Evolutionary conservation across 148 eudicot species (phyloP), one percentile per base, ranked within the genome.

Genomic region (Rhododendron mucronatum): DNA sequence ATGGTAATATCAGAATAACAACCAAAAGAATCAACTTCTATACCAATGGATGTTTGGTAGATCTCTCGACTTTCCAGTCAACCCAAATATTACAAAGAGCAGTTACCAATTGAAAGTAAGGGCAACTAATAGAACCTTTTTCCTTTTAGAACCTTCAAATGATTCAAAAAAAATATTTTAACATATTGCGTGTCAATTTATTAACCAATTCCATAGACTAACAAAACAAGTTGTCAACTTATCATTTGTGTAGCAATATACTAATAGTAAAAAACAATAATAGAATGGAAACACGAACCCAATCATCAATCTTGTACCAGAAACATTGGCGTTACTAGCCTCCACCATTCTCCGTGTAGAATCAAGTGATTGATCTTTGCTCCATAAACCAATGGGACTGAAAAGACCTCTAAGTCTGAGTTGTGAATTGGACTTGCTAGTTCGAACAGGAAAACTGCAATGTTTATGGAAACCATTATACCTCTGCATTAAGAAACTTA

Each of bases 271-370:
- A 69, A 59, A 87, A 88, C 82, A 78, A 53, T 82, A 89, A 90
- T 65, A 86, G 90, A 83, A 89, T 51, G 85, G 92, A 89, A 94
- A 88, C 88, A 93, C 94, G 94, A 91, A 93, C 94, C 93, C 85
- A 93, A 84, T 88, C 86, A 74, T 91, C 88, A 89, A 93, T 93
- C 93, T 89, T 94, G 97, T 95, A 96, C 98, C 98, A 96, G 96
- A 93, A 96, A 96, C 96, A 96, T 96, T 73, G 98, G 98, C 35
- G 98, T 96, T 50, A 96, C 76, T 81, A 96, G 98, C 90, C 98
- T 89, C 98, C 98, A 96, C 97, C 98, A 94, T 91, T 96, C 96
- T 78, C 98, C 98, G 50, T 89, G 82, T 48, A 94, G 67, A 86
- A 96, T 96, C 90, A 96, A 80, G 67, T 92, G 91, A 86, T 96